Evolutionary conservation across 495 filamentous ascomycete genomes (phyloP).

Genomic region (Penicillium silybi): DNA sequence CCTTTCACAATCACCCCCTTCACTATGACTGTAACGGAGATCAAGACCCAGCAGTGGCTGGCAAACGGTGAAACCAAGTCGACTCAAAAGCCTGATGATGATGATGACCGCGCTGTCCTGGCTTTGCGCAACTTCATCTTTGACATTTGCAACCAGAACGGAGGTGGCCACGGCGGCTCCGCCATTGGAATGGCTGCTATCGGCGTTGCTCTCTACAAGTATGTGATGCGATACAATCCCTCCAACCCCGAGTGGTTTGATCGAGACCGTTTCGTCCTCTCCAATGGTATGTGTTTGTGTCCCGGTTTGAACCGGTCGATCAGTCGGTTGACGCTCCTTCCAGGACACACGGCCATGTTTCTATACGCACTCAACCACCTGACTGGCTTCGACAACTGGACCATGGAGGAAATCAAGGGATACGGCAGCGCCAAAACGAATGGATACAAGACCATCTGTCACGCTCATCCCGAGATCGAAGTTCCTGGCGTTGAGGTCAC

Average conservation of each 20-base stretch:
- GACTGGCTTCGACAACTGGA: slow-evolving; percentile 45
- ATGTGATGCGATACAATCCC: slow-evolving; percentile 87
- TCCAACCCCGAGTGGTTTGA: slow-evolving; percentile 86
- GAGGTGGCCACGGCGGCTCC: slow-evolving; percentile 52
- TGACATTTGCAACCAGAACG: slow-evolving; percentile 36
- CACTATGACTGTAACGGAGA: background rate
- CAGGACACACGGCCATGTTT: slow-evolving; percentile 46
- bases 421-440: slow-evolving; percentile 42
- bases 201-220: slow-evolving; percentile 83
- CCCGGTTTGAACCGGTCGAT: background rate
- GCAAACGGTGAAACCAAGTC: background rate
- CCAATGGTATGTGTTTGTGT: slow-evolving; percentile 22
- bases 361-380: slow-evolving; percentile 48
- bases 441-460: slow-evolving; percentile 21
- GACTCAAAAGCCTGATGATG: background rate
- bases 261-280: slow-evolving; percentile 84
- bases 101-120: slow-evolving; percentile 30
- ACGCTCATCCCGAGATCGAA: slow-evolving; percentile 52
- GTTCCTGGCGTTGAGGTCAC: slow-evolving; percentile 51
- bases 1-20: background rate
- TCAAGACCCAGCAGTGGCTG: background rate
- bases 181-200: slow-evolving; percentile 90
- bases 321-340: background rate
- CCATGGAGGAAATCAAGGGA: slow-evolving; percentile 44
- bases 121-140: slow-evolving; percentile 41